A percentile compares a stretch with the other conserved stretches of the same genome.
These are phyloP conservation scores for Phlegmacium glaucopus DNA, from an alignment of 768 basidiomycete genomes.

Conservation along the genomic window DNA sequence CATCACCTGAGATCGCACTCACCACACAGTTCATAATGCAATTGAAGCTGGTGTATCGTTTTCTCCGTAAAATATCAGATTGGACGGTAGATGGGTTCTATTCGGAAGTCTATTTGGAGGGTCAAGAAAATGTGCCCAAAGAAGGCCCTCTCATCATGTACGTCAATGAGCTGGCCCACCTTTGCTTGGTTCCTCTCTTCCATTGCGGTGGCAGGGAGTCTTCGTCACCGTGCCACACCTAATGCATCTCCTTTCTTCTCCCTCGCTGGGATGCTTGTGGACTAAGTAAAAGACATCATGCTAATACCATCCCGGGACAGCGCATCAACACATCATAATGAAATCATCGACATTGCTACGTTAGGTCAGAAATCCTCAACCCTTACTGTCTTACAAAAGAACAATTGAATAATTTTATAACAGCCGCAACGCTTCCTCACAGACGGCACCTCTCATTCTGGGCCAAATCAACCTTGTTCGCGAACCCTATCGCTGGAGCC, in stretches of 20 bases:
- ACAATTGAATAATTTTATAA: neutral
- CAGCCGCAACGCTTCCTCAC: constrained; percentile 57
- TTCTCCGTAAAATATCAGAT: constrained; percentile 58
- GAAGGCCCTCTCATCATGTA: constrained; percentile 63
- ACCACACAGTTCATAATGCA: constrained; percentile 23
- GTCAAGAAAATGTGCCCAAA: constrained; percentile 51
- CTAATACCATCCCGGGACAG: constrained; percentile 25
- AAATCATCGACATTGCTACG: constrained; percentile 57
- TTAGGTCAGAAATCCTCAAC: constrained; percentile 28
- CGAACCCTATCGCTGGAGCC: constrained; percentile 46
- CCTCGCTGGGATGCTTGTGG: no score
- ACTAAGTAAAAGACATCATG: neutral
- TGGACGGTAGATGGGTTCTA: constrained; percentile 62
- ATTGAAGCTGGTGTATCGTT: constrained; percentile 51
- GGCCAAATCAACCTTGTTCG: constrained; percentile 73
- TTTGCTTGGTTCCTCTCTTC: neutral
- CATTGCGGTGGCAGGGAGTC: no score
- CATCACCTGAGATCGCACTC: neutral
- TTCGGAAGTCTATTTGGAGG: constrained; percentile 54
- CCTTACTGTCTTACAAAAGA: neutral
- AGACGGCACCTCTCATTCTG: constrained; percentile 57
- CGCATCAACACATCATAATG: constrained; percentile 64
- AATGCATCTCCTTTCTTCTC: no score
- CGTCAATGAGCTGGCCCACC: no score
- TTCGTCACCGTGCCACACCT: no score